These are phyloP conservation scores for Candida ovalis DNA, from an alignment of 805 yeast species.

Conservation along the genomic window DNA sequence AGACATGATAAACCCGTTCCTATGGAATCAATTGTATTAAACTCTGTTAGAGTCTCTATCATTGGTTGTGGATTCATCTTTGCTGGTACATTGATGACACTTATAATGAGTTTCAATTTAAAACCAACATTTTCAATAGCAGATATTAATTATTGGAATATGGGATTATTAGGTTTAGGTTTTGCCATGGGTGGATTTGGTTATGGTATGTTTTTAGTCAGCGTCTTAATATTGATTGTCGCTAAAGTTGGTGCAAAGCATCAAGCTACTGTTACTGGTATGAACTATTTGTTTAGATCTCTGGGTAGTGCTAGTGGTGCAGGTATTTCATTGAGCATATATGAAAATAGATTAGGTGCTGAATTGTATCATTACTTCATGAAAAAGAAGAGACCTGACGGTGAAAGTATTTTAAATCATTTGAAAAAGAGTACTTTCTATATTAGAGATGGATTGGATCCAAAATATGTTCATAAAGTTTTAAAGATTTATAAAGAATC, in stretches of 20 bases:
- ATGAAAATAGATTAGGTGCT: constrained; percentile 30
- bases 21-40: constrained; percentile 15
- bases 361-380: constrained; percentile 32
- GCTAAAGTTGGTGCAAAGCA: constrained; percentile 40
- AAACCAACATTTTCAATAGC: constrained; percentile 21
- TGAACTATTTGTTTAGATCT: constrained; percentile 47
- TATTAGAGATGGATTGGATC: constrained; percentile 29
- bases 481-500: constrained; percentile 29
- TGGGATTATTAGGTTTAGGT: constrained; percentile 26
- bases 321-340: constrained; percentile 37
- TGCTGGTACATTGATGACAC: constrained; percentile 18
- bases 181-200: constrained; percentile 34
- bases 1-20: constrained; percentile 20
- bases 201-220: constrained; percentile 39
- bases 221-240: constrained; percentile 38
- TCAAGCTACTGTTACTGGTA: constrained; percentile 47
- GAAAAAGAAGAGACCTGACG: constrained; percentile 22
- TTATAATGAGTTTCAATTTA: constrained; percentile 14
- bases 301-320: constrained; percentile 46
- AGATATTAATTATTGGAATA: constrained; percentile 14
- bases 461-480: constrained; percentile 22
- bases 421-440: constrained; percentile 24
- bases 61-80: constrained; percentile 20
- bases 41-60: constrained; percentile 22
- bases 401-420: constrained; percentile 17